These are phyloP conservation scores for Alternaria sp. DNA, from an alignment of 2,329 filamentous ascomycete genomes.

Conservation along the genomic window DNA sequence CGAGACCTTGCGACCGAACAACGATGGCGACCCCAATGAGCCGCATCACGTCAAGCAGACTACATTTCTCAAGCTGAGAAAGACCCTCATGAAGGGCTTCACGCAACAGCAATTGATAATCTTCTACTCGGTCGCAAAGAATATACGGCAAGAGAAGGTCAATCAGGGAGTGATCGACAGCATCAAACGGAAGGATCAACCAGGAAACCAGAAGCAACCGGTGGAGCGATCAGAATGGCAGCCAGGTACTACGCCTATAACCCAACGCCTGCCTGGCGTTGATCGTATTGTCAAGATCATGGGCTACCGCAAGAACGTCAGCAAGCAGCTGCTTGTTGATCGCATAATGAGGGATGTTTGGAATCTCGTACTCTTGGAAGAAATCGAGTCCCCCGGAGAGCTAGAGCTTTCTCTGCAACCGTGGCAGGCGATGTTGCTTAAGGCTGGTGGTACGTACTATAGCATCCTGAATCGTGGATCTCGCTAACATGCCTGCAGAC, in stretches of 20 bases:
- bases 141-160: constrained; percentile 22
- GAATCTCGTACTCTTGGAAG: constrained; percentile 43
- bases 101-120: constrained; percentile 36
- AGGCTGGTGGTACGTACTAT: constrained; percentile 26
- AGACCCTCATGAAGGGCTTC: constrained; percentile 34
- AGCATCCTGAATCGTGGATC: not conserved
- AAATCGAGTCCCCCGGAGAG: constrained; percentile 45
- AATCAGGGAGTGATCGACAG: constrained; percentile 24
- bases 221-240: constrained; percentile 40
- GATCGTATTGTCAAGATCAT: constrained; percentile 13
- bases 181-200: constrained; percentile 14
- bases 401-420: constrained; percentile 42
- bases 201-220: constrained; percentile 18
- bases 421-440: constrained; percentile 44
- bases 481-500: constrained; percentile 19
- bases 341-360: constrained; percentile 44
- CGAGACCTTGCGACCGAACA: constrained; percentile 37
- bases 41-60: constrained; percentile 38
- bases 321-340: constrained; percentile 42
- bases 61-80: constrained; percentile 33
- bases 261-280: constrained; percentile 31
- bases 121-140: constrained; percentile 39
- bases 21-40: constrained; percentile 23
- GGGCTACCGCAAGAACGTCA: constrained; percentile 18
- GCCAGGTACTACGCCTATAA: constrained; percentile 36